Percentiles rank a stretch among this genome's conserved stretches.
phyloP scores from a whole-genome alignment of 2,329 filamentous ascomycete genomes.

The Plenodomus lindquistii region DNA sequence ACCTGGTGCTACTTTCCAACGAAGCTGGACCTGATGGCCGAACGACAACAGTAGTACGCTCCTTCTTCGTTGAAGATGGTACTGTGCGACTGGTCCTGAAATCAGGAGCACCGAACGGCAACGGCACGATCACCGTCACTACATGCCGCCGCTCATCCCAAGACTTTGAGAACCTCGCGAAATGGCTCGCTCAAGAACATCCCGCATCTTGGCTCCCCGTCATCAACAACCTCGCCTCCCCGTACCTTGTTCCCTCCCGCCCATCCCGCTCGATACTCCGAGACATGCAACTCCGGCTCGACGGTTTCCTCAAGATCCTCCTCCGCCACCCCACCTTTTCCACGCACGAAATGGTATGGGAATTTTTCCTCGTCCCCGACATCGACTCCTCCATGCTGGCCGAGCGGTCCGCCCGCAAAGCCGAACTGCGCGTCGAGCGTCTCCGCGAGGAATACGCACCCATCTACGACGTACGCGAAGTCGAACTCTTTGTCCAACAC shows the following conservation, averaged over 20 bases:
- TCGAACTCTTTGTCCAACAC: conserved; percentile 90
- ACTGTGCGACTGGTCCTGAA: conserved; percentile 92
- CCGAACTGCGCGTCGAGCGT: conserved; percentile 78
- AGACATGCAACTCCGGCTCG: conserved; percentile 83
- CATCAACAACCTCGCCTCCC: conserved; percentile 75
- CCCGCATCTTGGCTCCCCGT: conserved; percentile 93
- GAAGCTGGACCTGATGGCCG: conserved; percentile 71
- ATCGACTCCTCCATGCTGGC: conserved; percentile 89
- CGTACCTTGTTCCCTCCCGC: conserved; percentile 90
- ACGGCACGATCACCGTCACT: conserved; percentile 87
- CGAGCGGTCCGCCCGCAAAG: conserved; percentile 84
- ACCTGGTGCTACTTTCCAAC: conserved; percentile 78
- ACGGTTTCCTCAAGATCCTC: conserved; percentile 85
- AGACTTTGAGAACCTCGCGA: conserved; percentile 90
- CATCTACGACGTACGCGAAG: conserved; percentile 76
- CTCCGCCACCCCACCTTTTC: conserved; percentile 89
- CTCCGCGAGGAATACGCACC: conserved; percentile 89
- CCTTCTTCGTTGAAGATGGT: conserved; percentile 96
- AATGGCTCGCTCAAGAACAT: conserved; percentile 82
- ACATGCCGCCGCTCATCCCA: conserved; percentile 85
- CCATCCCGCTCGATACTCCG: conserved; percentile 85
- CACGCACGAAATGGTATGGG: conserved; percentile 97
- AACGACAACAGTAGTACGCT: conserved; percentile 89
- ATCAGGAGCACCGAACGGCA: conserved; percentile 82
- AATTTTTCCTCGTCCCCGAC: conserved; percentile 96